phyloP scores from a whole-genome alignment of 2,329 filamentous ascomycete species.

The Penicillium sp. region DNA sequence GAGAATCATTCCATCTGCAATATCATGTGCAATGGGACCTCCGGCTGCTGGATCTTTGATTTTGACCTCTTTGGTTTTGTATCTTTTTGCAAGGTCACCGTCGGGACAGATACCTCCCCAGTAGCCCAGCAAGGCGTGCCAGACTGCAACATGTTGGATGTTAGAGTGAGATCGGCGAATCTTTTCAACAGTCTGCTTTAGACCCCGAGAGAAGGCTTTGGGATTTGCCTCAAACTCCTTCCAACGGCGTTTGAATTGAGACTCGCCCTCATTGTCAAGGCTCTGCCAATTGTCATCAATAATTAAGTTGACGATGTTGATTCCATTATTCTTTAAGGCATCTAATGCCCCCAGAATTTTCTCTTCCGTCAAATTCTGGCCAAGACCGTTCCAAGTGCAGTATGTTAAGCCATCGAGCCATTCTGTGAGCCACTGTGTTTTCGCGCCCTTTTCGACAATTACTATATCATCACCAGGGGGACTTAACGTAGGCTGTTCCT shows the following conservation, averaged over 20 bases:
- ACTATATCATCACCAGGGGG: slow-evolving; percentile 43
- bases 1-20: slow-evolving; percentile 58
- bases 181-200: slow-evolving; percentile 67
- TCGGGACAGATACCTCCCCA: slow-evolving; percentile 84
- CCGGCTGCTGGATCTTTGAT: slow-evolving; percentile 57
- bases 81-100: slow-evolving; percentile 71
- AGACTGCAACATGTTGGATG: slow-evolving; percentile 83
- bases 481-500: slow-evolving; percentile 28
- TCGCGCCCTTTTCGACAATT: slow-evolving; percentile 41
- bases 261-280: slow-evolving; percentile 58
- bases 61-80: slow-evolving; percentile 67
- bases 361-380: slow-evolving; percentile 75
- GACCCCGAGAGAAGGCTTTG: slow-evolving; percentile 73
- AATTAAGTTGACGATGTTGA: slow-evolving; percentile 81
- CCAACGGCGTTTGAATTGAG: slow-evolving; percentile 61
- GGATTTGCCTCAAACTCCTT: slow-evolving; percentile 82
- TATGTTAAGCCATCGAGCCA: slow-evolving; percentile 95
- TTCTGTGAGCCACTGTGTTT: slow-evolving; percentile 68
- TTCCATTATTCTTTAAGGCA: slow-evolving; percentile 65
- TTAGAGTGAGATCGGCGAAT: slow-evolving; percentile 69
- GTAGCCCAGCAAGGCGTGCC: slow-evolving; percentile 86
- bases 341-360: slow-evolving; percentile 77
- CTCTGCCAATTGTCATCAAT: slow-evolving; percentile 98
- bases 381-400: slow-evolving; percentile 95
- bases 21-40: slow-evolving; percentile 35